These are phyloP conservation scores for Cercophora newfieldiana DNA, from an alignment of 495 filamentous ascomycete genomes.

Conservation along the genomic window DNA sequence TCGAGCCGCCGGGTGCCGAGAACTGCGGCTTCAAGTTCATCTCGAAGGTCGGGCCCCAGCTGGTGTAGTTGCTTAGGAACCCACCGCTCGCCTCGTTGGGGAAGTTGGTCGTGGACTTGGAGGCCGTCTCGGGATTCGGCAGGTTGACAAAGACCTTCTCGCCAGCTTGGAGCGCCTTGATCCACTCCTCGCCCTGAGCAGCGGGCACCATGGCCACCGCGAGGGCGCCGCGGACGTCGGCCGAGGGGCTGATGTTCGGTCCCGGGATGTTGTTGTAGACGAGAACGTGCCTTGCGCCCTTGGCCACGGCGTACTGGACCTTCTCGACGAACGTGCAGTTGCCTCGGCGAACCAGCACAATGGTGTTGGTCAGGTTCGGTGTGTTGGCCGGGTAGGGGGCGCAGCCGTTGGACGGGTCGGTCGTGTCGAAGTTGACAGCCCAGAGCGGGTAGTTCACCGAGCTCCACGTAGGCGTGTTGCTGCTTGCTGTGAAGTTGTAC, in stretches of 20 bases:
- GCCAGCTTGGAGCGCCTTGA: conserved; percentile 38
- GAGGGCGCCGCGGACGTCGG: conserved; percentile 29
- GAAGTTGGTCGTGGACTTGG: conserved; percentile 35
- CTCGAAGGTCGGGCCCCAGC: conserved; percentile 59
- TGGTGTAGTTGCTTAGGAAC: conserved; percentile 51
- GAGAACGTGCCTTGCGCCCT: conserved; percentile 57
- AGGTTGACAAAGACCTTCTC: conserved; percentile 45
- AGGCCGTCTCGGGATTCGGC: conserved; percentile 41
- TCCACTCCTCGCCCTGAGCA: conserved; percentile 46
- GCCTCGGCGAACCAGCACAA: conserved; percentile 57
- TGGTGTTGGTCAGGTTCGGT: conserved; percentile 51
- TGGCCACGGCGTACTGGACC: conserved; percentile 48
- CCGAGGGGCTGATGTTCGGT: conserved; percentile 29
- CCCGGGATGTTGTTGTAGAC: conserved; percentile 53
- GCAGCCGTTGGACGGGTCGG: conserved; percentile 49
- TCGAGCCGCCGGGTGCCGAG: conserved; percentile 54
- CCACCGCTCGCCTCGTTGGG: conserved; percentile 44
- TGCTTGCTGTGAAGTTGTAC: conserved; percentile 40
- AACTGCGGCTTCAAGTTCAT: conserved; percentile 56
- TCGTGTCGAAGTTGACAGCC: conserved; percentile 49
- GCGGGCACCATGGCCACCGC: conserved; percentile 48
- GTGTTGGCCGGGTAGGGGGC: conserved; percentile 43
- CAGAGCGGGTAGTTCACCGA: conserved; percentile 51
- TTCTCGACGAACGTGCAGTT: conserved; percentile 53
- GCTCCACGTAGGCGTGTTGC: conserved; percentile 40